A percentile compares a stretch with the other conserved stretches of the same genome.
phyloP scores from a whole-genome alignment of 768 basidiomycete species.

The Trametes elegans region DNA sequence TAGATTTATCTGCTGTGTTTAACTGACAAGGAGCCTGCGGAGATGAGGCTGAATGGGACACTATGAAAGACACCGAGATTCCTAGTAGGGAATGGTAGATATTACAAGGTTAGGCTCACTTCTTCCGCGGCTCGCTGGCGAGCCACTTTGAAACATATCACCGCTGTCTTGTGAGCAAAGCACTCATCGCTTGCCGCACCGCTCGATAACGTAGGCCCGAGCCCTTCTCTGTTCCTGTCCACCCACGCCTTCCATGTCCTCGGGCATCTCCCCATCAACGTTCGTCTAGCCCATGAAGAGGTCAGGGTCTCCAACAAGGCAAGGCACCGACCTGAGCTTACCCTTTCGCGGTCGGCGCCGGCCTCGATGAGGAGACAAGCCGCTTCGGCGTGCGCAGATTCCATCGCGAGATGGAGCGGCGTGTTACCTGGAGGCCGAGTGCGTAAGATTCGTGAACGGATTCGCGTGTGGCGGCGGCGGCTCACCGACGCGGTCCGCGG shows the following conservation, averaged over 20 bases:
- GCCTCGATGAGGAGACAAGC: slow-evolving; percentile 92
- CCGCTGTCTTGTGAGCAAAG: neutral
- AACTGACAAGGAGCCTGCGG: neutral
- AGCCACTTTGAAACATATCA: neutral
- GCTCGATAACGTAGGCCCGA: slow-evolving; percentile 69
- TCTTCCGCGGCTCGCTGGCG: neutral
- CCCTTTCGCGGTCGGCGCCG: slow-evolving; percentile 88
- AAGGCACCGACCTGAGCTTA: slow-evolving; percentile 36
- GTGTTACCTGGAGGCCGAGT: slow-evolving; percentile 70
- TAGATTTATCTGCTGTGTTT: neutral
- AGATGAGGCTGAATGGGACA: neutral
- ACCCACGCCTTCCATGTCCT: slow-evolving; percentile 89
- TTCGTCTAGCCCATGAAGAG: slow-evolving; percentile 38
- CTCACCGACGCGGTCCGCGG: slow-evolving; percentile 73
- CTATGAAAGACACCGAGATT: slow-evolving; percentile 6
- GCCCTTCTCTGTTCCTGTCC: slow-evolving; percentile 83
- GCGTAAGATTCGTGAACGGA: slow-evolving; percentile 15
- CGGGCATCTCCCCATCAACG: slow-evolving; percentile 80
- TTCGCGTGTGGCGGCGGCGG: neutral
- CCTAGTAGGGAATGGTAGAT: neutral
- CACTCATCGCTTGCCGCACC: slow-evolving; percentile 58
- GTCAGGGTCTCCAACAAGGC: slow-evolving; percentile 1
- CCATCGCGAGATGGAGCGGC: slow-evolving; percentile 95
- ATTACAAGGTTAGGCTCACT: slow-evolving; percentile 6
- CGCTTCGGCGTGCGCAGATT: slow-evolving; percentile 89